These are phyloP conservation scores for Trichoderma hamatum DNA, from an alignment of 2,329 filamentous ascomycete species.

Conservation along the genomic window DNA sequence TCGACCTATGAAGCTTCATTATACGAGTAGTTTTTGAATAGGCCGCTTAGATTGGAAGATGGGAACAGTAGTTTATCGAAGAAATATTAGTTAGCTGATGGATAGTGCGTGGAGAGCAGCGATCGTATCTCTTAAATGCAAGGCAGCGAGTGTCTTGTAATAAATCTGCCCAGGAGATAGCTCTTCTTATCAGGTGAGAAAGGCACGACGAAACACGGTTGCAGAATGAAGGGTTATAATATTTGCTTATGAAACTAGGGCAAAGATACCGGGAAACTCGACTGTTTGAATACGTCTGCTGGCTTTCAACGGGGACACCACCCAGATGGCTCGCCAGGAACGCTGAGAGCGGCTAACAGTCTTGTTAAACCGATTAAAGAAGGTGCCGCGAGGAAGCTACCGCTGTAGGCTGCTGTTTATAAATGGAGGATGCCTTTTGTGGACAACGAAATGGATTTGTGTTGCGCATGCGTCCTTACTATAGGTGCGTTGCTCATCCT, in stretches of 20 bases:
- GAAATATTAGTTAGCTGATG: too few species aligned
- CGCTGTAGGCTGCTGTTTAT: not conserved
- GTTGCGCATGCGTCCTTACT: slow-evolving; percentile 7
- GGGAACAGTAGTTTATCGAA: not conserved
- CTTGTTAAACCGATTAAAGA: slow-evolving; percentile 21
- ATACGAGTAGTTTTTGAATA: not conserved
- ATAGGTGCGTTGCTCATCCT: not conserved
- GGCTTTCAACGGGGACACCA: not conserved
- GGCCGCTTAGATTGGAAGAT: not conserved
- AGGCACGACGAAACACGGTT: too few species aligned
- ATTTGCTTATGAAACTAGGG: not conserved
- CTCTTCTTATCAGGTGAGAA: not conserved
- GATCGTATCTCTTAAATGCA: not conserved
- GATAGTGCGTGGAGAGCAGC: too few species aligned
- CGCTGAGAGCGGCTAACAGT: not conserved
- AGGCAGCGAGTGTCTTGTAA: not conserved
- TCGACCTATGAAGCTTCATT: slow-evolving; percentile 1
- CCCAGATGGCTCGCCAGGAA: not conserved
- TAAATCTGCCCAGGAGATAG: not conserved
- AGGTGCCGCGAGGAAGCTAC: slow-evolving; percentile 19
- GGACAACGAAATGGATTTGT: slow-evolving; percentile 4
- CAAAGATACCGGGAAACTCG: too few species aligned
- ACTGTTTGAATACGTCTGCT: not conserved
- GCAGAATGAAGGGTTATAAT: not conserved
- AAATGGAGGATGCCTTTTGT: slow-evolving; percentile 14